Evolutionary conservation across 805 yeast species (phyloP).

Genomic region (Kodamaea hsintzibuensis): DNA sequence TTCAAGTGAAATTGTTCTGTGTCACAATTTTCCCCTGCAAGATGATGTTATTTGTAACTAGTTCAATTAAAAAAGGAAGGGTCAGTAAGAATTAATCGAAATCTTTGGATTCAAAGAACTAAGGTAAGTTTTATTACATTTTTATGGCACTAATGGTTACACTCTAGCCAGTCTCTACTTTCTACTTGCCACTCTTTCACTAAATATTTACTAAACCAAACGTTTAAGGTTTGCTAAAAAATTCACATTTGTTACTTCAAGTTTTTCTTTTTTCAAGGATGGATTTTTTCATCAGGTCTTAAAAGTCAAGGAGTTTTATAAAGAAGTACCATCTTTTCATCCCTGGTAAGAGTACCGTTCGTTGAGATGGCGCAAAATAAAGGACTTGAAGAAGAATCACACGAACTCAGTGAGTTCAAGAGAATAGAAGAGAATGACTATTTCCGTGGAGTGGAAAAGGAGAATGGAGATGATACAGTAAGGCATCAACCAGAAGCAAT

Average conservation of each 20-base stretch:
- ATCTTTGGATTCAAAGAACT: no score
- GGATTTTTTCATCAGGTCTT: not conserved
- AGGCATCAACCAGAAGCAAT: slow-evolving; percentile 4
- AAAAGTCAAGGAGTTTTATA: not conserved
- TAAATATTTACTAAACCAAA: no score
- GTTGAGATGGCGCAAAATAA: not conserved
- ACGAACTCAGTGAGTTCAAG: slow-evolving; percentile 10
- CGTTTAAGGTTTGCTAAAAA: not conserved
- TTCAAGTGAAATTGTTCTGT: no score
- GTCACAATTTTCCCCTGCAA: no score
- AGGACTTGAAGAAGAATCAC: slow-evolving; percentile 2
- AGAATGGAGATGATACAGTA: not conserved
- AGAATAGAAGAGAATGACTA: slow-evolving; percentile 5
- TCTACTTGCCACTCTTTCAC: no score
- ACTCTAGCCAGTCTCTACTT: no score
- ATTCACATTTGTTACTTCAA: not conserved
- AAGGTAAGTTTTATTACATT: no score
- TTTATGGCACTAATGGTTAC: no score
- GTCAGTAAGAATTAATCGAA: no score
- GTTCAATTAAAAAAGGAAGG: no score
- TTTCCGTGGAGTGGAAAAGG: not conserved
- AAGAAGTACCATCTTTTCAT: not conserved
- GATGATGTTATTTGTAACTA: no score
- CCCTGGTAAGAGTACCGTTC: not conserved
- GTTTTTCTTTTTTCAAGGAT: not conserved